Conservation (phyloP, 2,329 filamentous ascomycete genomes). For the Xylaria digitata region DNA sequence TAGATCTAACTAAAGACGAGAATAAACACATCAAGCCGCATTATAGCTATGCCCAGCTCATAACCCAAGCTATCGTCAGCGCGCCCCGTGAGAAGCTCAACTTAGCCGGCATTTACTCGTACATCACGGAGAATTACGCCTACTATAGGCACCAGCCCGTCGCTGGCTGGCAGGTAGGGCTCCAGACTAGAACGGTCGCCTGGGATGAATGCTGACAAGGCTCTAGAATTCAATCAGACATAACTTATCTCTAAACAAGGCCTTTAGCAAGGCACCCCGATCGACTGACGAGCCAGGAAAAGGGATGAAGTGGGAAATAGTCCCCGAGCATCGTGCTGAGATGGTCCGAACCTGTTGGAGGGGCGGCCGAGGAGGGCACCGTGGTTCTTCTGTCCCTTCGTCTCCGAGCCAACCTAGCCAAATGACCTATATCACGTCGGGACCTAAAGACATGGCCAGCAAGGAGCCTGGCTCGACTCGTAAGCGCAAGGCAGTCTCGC, state of each 20-base stretch:
- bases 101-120: slow-evolving; percentile 91
- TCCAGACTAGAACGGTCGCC: slow-evolving; percentile 2
- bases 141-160: slow-evolving; percentile 85
- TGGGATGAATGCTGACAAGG: slow-evolving; percentile 42
- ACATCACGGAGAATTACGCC: slow-evolving; percentile 89
- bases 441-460: slow-evolving; percentile 65
- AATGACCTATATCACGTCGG: slow-evolving; percentile 70
- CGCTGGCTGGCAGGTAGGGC: slow-evolving; percentile 87
- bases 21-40: slow-evolving; percentile 94
- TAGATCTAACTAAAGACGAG: slow-evolving; percentile 83
- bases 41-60: slow-evolving; percentile 96
- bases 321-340: slow-evolving; percentile 84
- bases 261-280: slow-evolving; percentile 91
- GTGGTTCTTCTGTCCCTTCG: slow-evolving; percentile 77
- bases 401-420: slow-evolving; percentile 68
- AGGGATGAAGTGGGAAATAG: slow-evolving; percentile 99
- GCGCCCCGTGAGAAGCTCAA: slow-evolving; percentile 90
- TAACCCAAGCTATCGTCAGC: slow-evolving; percentile 93
- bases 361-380: slow-evolving; percentile 71
- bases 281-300: slow-evolving; percentile 96
- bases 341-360: slow-evolving; percentile 80
- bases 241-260: slow-evolving; percentile 93
- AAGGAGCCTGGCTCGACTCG: slow-evolving; percentile 63
- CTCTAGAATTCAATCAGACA: slow-evolving; percentile 91
- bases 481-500: slow-evolving; percentile 67